Conservation (phyloP, 2,329 filamentous ascomycete genomes). For the Ascochyta fabae region DNA sequence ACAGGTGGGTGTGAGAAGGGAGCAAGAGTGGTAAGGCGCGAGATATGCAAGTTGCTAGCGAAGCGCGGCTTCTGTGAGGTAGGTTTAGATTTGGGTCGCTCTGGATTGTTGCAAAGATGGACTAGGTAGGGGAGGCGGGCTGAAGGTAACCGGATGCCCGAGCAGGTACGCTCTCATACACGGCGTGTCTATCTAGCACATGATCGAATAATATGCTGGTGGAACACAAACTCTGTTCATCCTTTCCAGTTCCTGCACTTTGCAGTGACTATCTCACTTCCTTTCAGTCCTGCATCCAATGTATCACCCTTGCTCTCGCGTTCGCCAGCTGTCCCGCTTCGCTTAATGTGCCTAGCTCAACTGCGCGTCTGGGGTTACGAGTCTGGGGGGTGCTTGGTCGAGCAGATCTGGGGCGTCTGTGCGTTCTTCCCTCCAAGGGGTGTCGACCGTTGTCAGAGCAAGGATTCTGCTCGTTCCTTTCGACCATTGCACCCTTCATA, state of each 20-base stretch:
- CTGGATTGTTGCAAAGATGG: no score
- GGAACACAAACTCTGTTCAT: background rate
- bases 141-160: no score
- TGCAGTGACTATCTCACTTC: background rate
- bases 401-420: constrained; percentile 14
- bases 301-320: background rate
- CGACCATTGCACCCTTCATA: background rate
- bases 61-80: background rate
- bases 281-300: background rate
- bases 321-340: background rate
- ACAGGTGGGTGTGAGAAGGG: background rate
- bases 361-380: no score
- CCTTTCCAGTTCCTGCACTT: background rate
- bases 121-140: no score
- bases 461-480: background rate
- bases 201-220: no score
- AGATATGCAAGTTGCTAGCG: background rate
- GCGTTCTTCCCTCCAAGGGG: background rate
- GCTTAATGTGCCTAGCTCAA: background rate
- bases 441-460: background rate
- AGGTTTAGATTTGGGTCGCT: no score
- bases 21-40: no score
- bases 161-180: background rate
- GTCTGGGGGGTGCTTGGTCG: constrained; percentile 5
- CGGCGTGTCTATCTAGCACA: no score